Conservation (phyloP, 441 rosid genomes). For the Caryocar brasiliense region DNA sequence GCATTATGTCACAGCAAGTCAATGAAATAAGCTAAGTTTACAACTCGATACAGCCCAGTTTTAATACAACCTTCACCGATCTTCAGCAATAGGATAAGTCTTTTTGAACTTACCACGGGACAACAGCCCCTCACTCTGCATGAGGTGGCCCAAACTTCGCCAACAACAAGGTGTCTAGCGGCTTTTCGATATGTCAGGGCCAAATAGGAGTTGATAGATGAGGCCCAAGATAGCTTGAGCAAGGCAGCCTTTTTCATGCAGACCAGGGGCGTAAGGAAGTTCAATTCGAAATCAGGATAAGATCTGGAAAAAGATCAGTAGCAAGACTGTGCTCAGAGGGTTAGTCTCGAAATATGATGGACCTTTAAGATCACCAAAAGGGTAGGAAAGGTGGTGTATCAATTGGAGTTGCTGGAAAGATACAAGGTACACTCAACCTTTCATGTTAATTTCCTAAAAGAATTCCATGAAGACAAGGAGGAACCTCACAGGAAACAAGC, state of each 20-base stretch:
- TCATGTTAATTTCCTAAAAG: too few relatives aligned
- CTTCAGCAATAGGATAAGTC: too few relatives aligned
- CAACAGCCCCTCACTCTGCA: too few relatives aligned
- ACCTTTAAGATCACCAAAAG: background rate
- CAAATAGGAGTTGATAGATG: background rate
- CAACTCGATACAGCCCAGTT: background rate
- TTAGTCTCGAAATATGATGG: background rate
- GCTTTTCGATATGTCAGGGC: background rate
- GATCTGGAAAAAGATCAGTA: background rate
- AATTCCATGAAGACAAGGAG: too few relatives aligned
- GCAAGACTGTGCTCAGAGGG: fast-evolving
- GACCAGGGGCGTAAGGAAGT: background rate
- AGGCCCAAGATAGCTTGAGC: background rate
- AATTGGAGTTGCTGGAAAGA: background rate
- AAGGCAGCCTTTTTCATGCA: background rate
- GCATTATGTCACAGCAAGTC: background rate
- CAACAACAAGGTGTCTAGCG: too few relatives aligned
- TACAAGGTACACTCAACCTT: background rate
- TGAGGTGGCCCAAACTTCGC: too few relatives aligned
- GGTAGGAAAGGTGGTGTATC: background rate
- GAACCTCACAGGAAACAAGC: too few relatives aligned
- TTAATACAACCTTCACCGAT: background rate
- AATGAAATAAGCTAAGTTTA: background rate
- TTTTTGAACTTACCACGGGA: too few relatives aligned
- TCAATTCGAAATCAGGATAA: background rate